phyloP scores from a whole-genome alignment of 208 protist genomes.

The Leptomonas pyrrhocoris region DNA sequence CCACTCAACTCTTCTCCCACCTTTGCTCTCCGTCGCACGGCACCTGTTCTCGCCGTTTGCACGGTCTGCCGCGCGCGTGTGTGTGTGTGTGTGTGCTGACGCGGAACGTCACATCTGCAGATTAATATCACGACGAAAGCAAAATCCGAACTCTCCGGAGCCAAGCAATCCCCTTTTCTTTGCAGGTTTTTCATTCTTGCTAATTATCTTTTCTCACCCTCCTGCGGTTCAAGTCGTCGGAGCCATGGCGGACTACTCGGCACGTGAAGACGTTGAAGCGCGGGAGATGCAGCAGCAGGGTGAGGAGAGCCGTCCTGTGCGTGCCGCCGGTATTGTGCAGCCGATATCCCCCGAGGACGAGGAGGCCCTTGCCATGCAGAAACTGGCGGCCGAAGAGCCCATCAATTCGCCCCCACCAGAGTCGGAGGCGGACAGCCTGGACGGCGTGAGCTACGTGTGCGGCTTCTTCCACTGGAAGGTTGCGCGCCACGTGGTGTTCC shows the following conservation, averaged over 20 bases:
- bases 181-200: too few species aligned
- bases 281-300: conserved; percentile 11
- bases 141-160: not conserved
- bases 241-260: conserved; percentile 12
- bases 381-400: conserved; percentile 2
- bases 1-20: too few species aligned
- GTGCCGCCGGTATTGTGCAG: conserved; percentile 17
- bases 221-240: too few species aligned
- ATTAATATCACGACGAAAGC: not conserved
- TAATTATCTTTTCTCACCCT: too few species aligned
- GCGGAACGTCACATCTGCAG: not conserved
- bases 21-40: too few species aligned
- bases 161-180: not conserved
- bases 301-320: not conserved
- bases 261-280: not conserved
- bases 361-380: conserved; percentile 19
- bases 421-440: conserved; percentile 15
- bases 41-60: too few species aligned
- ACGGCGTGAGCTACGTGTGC: conserved; percentile 14
- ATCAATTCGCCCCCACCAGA: not conserved
- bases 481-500: conserved; percentile 13
- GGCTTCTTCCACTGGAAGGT: conserved; percentile 20
- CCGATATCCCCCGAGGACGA: conserved; percentile 13
- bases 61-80: not conserved
- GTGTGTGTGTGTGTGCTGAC: not conserved